A percentile compares a stretch with the other conserved stretches of the same genome.
phyloP scores from a whole-genome alignment of 805 yeast species.

The Yarrowia alimentaria region DNA sequence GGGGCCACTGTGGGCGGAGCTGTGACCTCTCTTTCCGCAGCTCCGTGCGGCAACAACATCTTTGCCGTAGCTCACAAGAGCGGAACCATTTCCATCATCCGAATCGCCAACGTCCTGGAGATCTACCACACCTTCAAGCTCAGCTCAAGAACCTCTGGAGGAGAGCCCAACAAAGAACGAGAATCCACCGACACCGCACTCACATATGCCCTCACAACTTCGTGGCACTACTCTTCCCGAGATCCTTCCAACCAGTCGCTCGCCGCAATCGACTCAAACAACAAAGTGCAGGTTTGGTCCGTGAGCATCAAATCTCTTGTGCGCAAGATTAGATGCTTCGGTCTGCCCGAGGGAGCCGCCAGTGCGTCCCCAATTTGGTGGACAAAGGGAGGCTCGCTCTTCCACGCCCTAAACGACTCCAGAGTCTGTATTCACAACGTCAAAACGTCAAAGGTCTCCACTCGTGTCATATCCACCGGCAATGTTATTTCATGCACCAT shows the following conservation, averaged over 20 bases:
- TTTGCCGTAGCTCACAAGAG: constrained; percentile 26
- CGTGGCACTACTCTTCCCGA: constrained; percentile 29
- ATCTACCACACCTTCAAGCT: constrained; percentile 17
- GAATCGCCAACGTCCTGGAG: constrained; percentile 12
- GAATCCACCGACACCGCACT: background rate
- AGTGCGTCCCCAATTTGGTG: constrained; percentile 8
- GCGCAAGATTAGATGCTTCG: constrained; percentile 24
- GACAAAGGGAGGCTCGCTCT: constrained; percentile 12
- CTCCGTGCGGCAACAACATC: constrained; percentile 29
- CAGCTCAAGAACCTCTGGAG: constrained; percentile 3
- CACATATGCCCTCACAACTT: background rate
- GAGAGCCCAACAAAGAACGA: background rate
- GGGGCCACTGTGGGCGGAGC: constrained; percentile 20
- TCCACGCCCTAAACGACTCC: constrained; percentile 17
- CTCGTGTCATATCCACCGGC: background rate
- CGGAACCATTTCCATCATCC: constrained; percentile 8
- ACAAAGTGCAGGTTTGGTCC: constrained; percentile 28
- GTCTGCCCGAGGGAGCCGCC: constrained; percentile 15
- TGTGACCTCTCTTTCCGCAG: constrained; percentile 15
- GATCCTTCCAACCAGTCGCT: constrained; percentile 10
- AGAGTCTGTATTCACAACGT: constrained; percentile 20
- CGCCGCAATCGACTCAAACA: constrained; percentile 27
- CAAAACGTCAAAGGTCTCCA: constrained; percentile 2
- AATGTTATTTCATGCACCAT: constrained; percentile 1
- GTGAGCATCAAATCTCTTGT: constrained; percentile 8